Conservation (phyloP, 1,284 basidiomycete species). For the Moniliella sp. region DNA sequence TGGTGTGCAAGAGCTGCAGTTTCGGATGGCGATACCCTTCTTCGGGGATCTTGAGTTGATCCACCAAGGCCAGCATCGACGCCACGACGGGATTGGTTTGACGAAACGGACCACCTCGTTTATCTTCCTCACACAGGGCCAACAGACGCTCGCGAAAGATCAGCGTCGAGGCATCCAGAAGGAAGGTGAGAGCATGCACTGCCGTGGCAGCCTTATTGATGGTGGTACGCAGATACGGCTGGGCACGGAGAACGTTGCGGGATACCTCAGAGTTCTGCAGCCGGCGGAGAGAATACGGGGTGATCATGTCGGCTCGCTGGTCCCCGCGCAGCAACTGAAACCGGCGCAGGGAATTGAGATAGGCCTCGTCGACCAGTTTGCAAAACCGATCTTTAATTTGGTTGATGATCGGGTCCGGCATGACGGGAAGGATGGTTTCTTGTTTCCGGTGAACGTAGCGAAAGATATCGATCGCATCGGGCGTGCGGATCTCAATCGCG, state of each 20-base stretch:
- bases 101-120: background rate
- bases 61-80: too few species aligned
- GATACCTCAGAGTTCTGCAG: slow-evolving; percentile 2
- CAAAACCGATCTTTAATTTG: slow-evolving; percentile 28
- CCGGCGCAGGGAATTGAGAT: slow-evolving; percentile 16
- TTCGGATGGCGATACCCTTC: slow-evolving; percentile 52
- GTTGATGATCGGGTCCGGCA: slow-evolving; percentile 13
- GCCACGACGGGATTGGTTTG: background rate
- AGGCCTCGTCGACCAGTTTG: slow-evolving; percentile 32
- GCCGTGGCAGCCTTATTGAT: slow-evolving; percentile 12
- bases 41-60: background rate
- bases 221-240: slow-evolving; percentile 7
- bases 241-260: slow-evolving; percentile 4
- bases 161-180: slow-evolving; percentile 50
- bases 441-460: slow-evolving; percentile 66
- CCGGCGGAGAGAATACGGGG: slow-evolving; percentile 14
- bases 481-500: slow-evolving; percentile 78
- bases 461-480: slow-evolving; percentile 66
- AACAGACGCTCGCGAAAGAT: slow-evolving; percentile 33
- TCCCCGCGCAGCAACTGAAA: slow-evolving; percentile 10
- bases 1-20: slow-evolving; percentile 50
- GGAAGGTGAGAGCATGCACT: slow-evolving; percentile 23
- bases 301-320: slow-evolving; percentile 14
- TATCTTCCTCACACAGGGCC: slow-evolving; percentile 13
- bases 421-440: slow-evolving; percentile 21